Conservation (phyloP, 78 protist genomes). For the Anaeramoeba flamelloides region DNA sequence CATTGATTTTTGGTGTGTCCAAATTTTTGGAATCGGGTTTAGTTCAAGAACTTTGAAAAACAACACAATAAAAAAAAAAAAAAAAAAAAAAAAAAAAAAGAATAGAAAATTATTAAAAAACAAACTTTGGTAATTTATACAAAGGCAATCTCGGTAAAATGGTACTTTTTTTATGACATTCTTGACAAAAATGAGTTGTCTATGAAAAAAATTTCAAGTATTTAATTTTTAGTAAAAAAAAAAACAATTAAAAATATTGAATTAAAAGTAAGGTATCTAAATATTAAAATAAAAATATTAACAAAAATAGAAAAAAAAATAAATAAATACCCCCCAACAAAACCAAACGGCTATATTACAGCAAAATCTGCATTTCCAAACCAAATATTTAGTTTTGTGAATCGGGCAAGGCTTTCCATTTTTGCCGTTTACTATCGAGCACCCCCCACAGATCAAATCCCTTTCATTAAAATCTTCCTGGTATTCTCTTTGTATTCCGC, state of each 20-base stretch:
- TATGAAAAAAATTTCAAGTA: too few species aligned
- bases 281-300: too few species aligned
- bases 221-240: background rate
- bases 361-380: background rate
- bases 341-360: background rate
- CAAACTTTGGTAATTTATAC: background rate
- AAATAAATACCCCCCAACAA: too few species aligned
- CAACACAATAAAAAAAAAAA: too few species aligned
- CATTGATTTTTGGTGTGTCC: too few species aligned
- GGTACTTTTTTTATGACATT: constrained; percentile 1
- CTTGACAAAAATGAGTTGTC: background rate
- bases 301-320: too few species aligned
- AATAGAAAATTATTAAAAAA: too few species aligned
- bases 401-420: background rate
- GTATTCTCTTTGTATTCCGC: background rate
- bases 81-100: too few species aligned
- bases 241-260: background rate
- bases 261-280: background rate
- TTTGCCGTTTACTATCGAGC: background rate
- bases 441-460: background rate
- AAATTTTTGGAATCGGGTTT: too few species aligned
- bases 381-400: background rate
- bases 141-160: background rate
- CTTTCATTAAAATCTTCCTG: background rate
- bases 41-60: too few species aligned